Evolutionary conservation across 2,329 filamentous ascomycete genomes (phyloP), one percentile per base, ranked within the genome.

Genomic region (Colletotrichum orchidophilum): DNA sequence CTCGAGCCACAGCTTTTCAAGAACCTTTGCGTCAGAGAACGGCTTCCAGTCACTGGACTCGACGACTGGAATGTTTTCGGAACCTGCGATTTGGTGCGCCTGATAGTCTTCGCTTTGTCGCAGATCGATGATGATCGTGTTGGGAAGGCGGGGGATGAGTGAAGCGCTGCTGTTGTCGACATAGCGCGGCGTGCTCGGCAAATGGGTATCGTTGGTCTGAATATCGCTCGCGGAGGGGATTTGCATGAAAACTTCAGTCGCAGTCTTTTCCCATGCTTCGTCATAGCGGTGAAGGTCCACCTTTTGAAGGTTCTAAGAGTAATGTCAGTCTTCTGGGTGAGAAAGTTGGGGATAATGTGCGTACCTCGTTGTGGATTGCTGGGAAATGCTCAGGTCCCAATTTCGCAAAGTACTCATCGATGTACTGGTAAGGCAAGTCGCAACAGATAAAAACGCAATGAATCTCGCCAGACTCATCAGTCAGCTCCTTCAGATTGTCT

Each of bases 371-470:
- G 26, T 79, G 77, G 39, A 90, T 87, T 0, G 83, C 77, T 2
- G 83, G 85, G 75, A 90, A 90, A 57, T 85, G 78, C 1, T 80
- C 79, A 1, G 81, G 73, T 2, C 81, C 84, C 12, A 91, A 79
- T 74, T 89, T 90, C 29, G 86, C 82, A 73, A 90, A 91, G 75
- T 91, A 91, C 73, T 88, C 87, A 27, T 84, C 81, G 54, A 91
- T 84, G 70, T 91, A 91, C 75, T 91, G 89, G 73, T 91, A 91
- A 0, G 90, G 90, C 29, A 91, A 73, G 67, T 92, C 90, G 68
- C 89, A 91, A 78, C 89, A 91, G 3, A 91, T 77, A 76, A 91
- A 91, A 0, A 89, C 88, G 55, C 86, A 88, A 71, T 86, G 82
- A 2, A 87, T 80, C 60, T 83, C 79, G 1, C 86, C 86, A 35